Conservation (phyloP, 2,329 filamentous ascomycete species). For the Ophiostoma piceae region DNA sequence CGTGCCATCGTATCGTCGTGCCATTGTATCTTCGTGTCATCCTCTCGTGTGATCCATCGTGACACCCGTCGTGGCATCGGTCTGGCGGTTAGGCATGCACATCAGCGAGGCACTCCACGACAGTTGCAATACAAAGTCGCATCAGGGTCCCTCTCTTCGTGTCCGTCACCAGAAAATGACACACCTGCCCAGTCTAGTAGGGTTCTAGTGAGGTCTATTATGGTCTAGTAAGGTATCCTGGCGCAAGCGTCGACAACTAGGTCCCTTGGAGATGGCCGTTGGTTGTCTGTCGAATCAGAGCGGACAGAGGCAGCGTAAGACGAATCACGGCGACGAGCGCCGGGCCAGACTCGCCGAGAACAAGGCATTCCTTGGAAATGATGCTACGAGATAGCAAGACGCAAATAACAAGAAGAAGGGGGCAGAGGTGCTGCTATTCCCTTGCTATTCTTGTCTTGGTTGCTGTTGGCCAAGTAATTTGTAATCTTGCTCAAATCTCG, state of each 20-base stretch:
- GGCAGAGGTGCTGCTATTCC: not conserved
- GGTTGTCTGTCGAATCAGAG: not conserved
- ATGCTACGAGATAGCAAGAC: not conserved
- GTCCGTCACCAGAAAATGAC: not conserved
- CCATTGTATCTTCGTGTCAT: not conserved
- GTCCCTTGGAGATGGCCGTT: not conserved
- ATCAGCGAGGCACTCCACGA: not conserved
- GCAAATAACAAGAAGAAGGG: not conserved
- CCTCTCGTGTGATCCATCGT: not conserved
- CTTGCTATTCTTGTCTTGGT: not conserved
- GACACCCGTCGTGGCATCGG: not conserved
- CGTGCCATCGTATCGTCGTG: not conserved
- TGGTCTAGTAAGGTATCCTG: not conserved
- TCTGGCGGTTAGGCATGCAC: slow-evolving; percentile 4
- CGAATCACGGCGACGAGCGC: not conserved
- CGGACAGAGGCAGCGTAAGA: no score
- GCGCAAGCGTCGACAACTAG: not conserved
- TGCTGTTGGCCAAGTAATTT: not conserved
- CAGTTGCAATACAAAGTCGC: slow-evolving; percentile 6
- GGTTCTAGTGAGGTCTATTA: not conserved
- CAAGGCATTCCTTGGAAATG: not conserved
- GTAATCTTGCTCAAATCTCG: not conserved
- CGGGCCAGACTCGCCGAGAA: not conserved
- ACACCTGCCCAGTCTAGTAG: not conserved
- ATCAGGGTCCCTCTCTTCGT: not conserved